Percentiles rank a stretch among this genome's conserved stretches.
These are phyloP conservation scores for Saksenaea vasiformis DNA, from an alignment of 371 early-diverging fungal species.

Conservation along the genomic window DNA sequence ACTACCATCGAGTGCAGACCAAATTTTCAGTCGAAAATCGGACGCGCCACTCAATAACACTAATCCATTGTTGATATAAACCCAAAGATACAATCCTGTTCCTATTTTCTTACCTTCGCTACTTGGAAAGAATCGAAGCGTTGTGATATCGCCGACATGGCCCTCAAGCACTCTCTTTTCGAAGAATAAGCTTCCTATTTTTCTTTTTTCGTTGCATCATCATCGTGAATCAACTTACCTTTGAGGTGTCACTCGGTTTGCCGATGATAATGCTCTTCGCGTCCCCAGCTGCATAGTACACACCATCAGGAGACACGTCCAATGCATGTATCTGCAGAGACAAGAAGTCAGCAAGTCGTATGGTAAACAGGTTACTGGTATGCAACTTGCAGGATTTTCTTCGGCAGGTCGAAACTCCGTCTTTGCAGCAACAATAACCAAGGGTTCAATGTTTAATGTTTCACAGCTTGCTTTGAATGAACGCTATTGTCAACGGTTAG, in stretches of 20 bases:
- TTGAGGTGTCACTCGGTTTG: slow-evolving; percentile 25
- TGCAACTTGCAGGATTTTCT: slow-evolving; percentile 13
- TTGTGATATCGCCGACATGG: slow-evolving; percentile 67
- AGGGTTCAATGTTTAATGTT: slow-evolving; percentile 20
- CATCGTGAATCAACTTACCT: neutral
- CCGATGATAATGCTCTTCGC: slow-evolving; percentile 47
- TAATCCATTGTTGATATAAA: slow-evolving; percentile 1
- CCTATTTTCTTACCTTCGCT: slow-evolving; percentile 56
- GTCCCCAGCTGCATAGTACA: slow-evolving; percentile 50
- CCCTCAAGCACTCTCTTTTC: slow-evolving; percentile 57
- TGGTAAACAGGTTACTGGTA: neutral
- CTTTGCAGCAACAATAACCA: slow-evolving; percentile 26
- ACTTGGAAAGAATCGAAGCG: slow-evolving; percentile 73
- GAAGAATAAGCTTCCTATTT: neutral
- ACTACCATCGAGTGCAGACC: slow-evolving; percentile 74
- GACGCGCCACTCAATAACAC: slow-evolving; percentile 70
- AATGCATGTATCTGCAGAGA: slow-evolving; percentile 43
- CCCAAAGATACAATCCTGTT: neutral
- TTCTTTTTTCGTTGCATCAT: no score
- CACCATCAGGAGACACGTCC: slow-evolving; percentile 59
- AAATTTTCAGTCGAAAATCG: slow-evolving; percentile 71
- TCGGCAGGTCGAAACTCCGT: slow-evolving; percentile 19
- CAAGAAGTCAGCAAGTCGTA: neutral
- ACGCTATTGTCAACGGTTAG: slow-evolving; percentile 33
- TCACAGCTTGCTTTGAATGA: slow-evolving; percentile 39